Conservation (phyloP, 495 filamentous ascomycete species). For the Tuber magnatum region DNA sequence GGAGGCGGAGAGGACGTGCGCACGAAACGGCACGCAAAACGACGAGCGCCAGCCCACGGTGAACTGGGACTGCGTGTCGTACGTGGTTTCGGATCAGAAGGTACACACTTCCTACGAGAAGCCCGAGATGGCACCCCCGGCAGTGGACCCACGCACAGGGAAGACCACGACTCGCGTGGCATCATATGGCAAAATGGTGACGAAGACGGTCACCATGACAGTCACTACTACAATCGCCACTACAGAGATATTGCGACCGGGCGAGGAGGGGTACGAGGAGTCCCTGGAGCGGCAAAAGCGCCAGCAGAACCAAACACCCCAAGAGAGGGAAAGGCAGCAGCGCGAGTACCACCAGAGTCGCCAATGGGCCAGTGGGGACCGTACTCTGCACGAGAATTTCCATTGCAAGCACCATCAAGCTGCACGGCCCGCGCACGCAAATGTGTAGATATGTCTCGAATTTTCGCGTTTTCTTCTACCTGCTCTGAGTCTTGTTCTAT, state of each 20-base stretch:
- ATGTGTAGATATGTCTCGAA: background rate
- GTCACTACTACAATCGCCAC: conserved; percentile 39
- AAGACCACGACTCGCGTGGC: conserved; percentile 22
- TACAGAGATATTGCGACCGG: conserved; percentile 36
- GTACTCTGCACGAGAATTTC: conserved; percentile 31
- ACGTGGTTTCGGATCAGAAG: conserved; percentile 38
- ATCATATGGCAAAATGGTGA: conserved; percentile 36
- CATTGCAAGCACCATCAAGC: conserved; percentile 31
- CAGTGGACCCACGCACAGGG: conserved; percentile 13
- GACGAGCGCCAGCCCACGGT: conserved; percentile 23
- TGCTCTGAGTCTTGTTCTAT: background rate
- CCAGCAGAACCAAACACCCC: conserved; percentile 24
- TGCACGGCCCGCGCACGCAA: conserved; percentile 24
- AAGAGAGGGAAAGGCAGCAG: conserved; percentile 25
- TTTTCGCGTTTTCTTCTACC: background rate
- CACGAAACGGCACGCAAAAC: background rate
- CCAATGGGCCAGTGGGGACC: conserved; percentile 27
- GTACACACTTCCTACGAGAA: conserved; percentile 36
- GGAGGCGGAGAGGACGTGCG: background rate
- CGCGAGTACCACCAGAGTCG: conserved; percentile 31
- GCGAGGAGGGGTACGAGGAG: conserved; percentile 29
- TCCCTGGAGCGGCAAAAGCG: conserved; percentile 34
- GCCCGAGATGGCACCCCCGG: conserved; percentile 24
- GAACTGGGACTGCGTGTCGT: conserved; percentile 38
- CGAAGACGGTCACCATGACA: conserved; percentile 37